Conservation (phyloP, 371 early-diverging fungal genomes). For the Thermomucor indicae-seudaticae region DNA sequence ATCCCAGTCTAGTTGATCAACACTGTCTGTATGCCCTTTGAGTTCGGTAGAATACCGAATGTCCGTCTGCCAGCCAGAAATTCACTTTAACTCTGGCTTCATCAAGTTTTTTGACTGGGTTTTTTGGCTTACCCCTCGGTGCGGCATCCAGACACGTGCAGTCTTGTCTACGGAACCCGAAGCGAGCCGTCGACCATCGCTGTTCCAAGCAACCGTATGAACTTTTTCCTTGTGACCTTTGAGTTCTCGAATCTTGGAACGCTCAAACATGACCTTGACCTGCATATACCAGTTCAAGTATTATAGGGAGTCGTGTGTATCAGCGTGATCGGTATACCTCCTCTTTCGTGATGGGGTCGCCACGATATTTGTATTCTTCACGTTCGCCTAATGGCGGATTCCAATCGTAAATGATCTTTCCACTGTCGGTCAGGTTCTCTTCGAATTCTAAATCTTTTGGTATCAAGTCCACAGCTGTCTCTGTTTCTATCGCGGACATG, state of each 20-base stretch:
- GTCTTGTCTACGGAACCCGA: constrained; percentile 69
- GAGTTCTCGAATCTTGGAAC: constrained; percentile 42
- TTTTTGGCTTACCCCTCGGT: constrained; percentile 43
- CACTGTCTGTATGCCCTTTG: constrained; percentile 81
- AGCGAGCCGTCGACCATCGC: constrained; percentile 61
- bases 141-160: constrained; percentile 66
- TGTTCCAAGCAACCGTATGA: constrained; percentile 63
- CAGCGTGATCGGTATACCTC: constrained; percentile 19
- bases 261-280: constrained; percentile 30
- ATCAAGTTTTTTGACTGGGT: background rate
- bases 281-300: too few species aligned
- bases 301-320: too few species aligned
- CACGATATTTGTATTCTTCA: constrained; percentile 27
- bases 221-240: constrained; percentile 57
- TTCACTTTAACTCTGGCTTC: background rate
- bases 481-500: too few species aligned
- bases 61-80: constrained; percentile 42
- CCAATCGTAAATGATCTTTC: constrained; percentile 36
- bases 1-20: constrained; percentile 83
- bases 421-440: constrained; percentile 8
- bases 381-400: constrained; percentile 30
- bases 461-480: too few species aligned
- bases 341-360: constrained; percentile 18
- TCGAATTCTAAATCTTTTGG: too few species aligned
- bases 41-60: constrained; percentile 60